phyloP scores from a whole-genome alignment of 1,284 basidiomycete genomes.

The Austropuccinia psidii region DNA sequence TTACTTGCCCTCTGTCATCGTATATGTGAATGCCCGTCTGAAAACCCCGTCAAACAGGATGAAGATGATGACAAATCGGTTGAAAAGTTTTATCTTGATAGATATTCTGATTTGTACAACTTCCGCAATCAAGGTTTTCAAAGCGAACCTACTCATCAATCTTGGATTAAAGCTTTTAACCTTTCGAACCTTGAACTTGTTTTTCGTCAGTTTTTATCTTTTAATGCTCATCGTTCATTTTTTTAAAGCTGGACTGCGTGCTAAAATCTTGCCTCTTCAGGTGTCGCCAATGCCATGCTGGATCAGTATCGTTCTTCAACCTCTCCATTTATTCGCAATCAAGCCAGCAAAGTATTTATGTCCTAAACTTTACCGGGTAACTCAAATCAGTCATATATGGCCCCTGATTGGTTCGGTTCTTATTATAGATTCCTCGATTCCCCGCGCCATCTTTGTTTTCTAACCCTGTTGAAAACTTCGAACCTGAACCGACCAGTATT shows the following conservation, averaged over 20 bases:
- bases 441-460: not conserved
- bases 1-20: conserved; percentile 25
- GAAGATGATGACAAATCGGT: not conserved
- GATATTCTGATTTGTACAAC: not conserved
- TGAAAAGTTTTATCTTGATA: not conserved
- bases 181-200: conserved; percentile 9
- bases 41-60: not conserved
- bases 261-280: not conserved
- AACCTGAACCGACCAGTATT: not conserved
- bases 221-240: not conserved
- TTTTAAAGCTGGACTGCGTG: not conserved
- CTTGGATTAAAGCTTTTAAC: conserved; percentile 32
- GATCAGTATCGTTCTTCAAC: conserved; percentile 21
- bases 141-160: not conserved
- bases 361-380: not conserved
- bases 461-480: not conserved
- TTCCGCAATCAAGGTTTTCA: not conserved
- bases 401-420: not conserved
- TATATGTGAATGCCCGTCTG: conserved; percentile 2
- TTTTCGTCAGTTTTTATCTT: conserved; percentile 2
- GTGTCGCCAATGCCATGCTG: conserved; percentile 18
- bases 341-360: conserved; percentile 6
- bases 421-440: not conserved
- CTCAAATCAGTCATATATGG: not conserved
- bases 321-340: conserved; percentile 7